Base-by-base conservation (phyloP, 306 rosid genomes). In the Acmispon strigosus region DNA sequence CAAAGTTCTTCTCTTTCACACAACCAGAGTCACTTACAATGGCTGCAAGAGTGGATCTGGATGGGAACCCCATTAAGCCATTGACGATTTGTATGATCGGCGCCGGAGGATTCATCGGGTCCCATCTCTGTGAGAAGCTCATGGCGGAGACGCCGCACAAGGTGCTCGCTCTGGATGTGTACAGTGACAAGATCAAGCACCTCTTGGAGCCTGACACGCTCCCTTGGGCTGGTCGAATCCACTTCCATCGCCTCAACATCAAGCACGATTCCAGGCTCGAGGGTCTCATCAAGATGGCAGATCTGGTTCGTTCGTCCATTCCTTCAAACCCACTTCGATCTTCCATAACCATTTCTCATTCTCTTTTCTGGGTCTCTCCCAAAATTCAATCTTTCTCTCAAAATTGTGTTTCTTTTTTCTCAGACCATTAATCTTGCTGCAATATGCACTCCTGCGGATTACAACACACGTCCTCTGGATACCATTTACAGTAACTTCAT, bases 341-440 rank as follows among this genome's bases (percentile, higher is more conserved):
- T 10, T 8, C 13, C 22, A 10, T 18, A 13, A 47, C 7, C 5
- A 0, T 22, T 3, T 39, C 1, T 10, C 2, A 2, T 32, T 27
- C 3, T 19, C 7, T n/a, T 29, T 48, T 9, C 0, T 13, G 22
- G 55, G 13, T 42, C 48, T 81, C 18, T 10, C 37, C 49, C 65
- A 63, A 20, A 64, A 52, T 55, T 8, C 20, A 0, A 1, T 0
- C 5, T 32, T 32, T 32, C 37, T 6, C 37, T 53, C 65, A 59
- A 20, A 64, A 52, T 55, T 8, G 41, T 22, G 17, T 13, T 20
- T 43, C 10, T 1, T 15, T 12, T 44, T 55, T 16, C 62, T 32
- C 42, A 92, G 96, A 90, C 98, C 8, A 92, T 92, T 45, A 92
- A 92, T 61, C 95, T 92, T 27, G 98, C 98, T 57, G 98, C 98